Evolutionary conservation across 768 basidiomycete genomes (phyloP).

Genomic region (Gymnopilus junonius): DNA sequence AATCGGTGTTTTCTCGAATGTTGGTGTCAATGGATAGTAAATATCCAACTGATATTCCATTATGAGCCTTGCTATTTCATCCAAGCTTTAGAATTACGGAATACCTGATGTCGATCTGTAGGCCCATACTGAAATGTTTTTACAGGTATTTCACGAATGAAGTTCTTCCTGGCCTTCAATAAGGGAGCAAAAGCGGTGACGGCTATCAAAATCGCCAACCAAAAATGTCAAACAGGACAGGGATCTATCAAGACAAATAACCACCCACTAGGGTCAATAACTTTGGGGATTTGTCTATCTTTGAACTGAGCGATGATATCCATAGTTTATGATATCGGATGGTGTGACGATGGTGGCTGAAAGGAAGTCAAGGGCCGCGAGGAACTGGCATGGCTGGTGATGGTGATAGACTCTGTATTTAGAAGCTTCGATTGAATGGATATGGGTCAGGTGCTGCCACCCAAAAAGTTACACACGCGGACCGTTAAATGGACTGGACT

Average conservation of each 20-base stretch:
- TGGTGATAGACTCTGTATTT: neutral
- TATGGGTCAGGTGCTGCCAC: constrained; percentile 1
- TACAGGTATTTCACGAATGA: constrained; percentile 51
- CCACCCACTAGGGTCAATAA: constrained; percentile 31
- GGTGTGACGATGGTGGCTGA: neutral
- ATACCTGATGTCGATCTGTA: constrained; percentile 54
- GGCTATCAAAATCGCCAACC: constrained; percentile 36
- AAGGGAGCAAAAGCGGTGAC: constrained; percentile 51
- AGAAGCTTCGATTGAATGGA: neutral
- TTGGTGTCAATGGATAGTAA: constrained; percentile 54
- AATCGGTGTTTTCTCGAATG: constrained; percentile 43
- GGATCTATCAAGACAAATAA: constrained; percentile 13
- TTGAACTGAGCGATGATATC: constrained; percentile 25
- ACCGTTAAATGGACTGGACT: neutral
- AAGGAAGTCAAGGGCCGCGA: neutral
- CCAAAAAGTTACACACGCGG: neutral
- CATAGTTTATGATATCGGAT: constrained; percentile 13
- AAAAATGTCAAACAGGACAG: neutral
- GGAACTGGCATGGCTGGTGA: neutral
- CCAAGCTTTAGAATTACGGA: neutral
- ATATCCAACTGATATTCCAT: constrained; percentile 58
- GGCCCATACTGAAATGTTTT: constrained; percentile 62
- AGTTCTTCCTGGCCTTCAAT: constrained; percentile 47
- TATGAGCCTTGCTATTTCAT: neutral
- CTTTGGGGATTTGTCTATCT: constrained; percentile 22